These are phyloP conservation scores for Samsoniella hepiali DNA, from an alignment of 2,329 filamentous ascomycete genomes.

Conservation along the genomic window DNA sequence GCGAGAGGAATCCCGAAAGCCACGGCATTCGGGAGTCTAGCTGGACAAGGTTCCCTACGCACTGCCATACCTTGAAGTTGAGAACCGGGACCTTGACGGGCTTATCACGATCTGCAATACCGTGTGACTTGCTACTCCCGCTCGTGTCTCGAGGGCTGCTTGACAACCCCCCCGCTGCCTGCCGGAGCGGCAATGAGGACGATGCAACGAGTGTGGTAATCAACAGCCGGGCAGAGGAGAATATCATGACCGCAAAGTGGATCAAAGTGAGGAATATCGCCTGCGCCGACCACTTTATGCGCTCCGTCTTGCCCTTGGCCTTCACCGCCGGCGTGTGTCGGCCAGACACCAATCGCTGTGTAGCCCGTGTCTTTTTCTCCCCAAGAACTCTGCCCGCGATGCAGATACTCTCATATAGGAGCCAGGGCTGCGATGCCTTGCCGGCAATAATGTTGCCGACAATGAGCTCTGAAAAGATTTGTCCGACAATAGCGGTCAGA, in stretches of 20 bases:
- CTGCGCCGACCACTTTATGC: slow-evolving; percentile 39
- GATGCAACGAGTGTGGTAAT: slow-evolving; percentile 63
- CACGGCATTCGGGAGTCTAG: slow-evolving; percentile 84
- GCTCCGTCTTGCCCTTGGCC: slow-evolving; percentile 15
- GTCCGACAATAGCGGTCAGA: slow-evolving; percentile 75
- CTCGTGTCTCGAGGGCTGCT: slow-evolving; percentile 23
- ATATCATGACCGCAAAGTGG: slow-evolving; percentile 53
- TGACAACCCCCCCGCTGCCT: slow-evolving; percentile 12
- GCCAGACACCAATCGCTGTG: slow-evolving; percentile 20
- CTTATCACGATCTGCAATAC: slow-evolving; percentile 22
- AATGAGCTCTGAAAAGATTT: slow-evolving; percentile 87
- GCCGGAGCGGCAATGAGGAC: slow-evolving; percentile 60
- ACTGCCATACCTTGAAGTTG: slow-evolving; percentile 73
- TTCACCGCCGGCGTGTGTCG: background rate
- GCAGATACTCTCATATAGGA: slow-evolving; percentile 79
- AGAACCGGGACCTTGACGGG: slow-evolving; percentile 61
- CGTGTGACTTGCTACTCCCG: slow-evolving; percentile 20
- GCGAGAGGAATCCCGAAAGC: slow-evolving; percentile 71
- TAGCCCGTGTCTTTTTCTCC: slow-evolving; percentile 29
- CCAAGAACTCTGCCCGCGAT: slow-evolving; percentile 56
- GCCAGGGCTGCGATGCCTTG: slow-evolving; percentile 81
- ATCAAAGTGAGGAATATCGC: slow-evolving; percentile 54
- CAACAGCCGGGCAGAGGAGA: slow-evolving; percentile 64
- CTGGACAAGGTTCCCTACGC: slow-evolving; percentile 68
- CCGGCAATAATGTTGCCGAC: slow-evolving; percentile 77